Conservation (phyloP, 129 eudicot genomes). For the Flaveria trinervia region DNA sequence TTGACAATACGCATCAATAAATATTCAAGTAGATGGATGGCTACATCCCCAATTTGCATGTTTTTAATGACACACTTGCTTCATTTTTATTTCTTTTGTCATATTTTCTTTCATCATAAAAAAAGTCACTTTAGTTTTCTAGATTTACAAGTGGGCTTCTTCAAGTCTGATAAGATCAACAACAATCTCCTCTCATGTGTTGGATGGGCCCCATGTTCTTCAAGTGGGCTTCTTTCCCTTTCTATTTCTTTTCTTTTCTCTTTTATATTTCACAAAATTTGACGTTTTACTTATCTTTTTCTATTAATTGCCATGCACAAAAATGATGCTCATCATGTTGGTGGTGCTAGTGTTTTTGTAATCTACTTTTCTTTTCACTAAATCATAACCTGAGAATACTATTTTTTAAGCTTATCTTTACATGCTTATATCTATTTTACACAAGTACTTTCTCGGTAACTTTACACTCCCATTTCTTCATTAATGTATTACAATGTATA, state of each 20-base stretch:
- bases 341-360: not conserved
- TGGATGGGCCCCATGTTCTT: not conserved
- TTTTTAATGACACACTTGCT: not conserved
- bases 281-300: not conserved
- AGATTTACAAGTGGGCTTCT: conserved; percentile 7
- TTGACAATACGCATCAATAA: not conserved
- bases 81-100: not conserved
- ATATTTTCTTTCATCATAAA: not conserved
- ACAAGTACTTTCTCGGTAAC: no score
- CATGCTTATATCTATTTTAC: no score
- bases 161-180: not conserved
- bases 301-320: not conserved
- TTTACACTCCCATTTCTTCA: no score
- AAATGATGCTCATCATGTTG: not conserved
- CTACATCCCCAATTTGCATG: conserved; percentile 7
- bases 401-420: no score
- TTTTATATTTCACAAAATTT: not conserved
- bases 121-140: not conserved
- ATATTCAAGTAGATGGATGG: not conserved
- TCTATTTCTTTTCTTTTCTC: not conserved
- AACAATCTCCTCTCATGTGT: not conserved
- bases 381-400: no score
- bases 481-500: no score
- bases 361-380: not conserved
- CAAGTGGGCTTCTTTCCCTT: conserved; percentile 10